phyloP scores from a whole-genome alignment of 2,329 filamentous ascomycete genomes.

The Epichloe uncinata region DNA sequence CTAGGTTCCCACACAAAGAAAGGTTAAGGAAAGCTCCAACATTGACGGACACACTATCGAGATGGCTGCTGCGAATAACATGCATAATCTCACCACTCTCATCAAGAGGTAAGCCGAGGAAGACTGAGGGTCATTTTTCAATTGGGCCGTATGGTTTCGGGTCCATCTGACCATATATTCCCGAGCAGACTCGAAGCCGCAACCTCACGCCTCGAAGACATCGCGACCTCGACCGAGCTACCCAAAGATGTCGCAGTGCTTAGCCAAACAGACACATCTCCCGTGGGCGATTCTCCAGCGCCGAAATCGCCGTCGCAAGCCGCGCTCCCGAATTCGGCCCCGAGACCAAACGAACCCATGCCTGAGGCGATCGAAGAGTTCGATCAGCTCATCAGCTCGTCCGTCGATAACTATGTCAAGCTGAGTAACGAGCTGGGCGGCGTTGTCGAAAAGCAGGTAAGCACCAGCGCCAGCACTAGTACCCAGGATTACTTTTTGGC shows the following conservation, averaged over 20 bases:
- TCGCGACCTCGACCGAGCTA: slow-evolving; percentile 63
- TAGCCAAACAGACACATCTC: slow-evolving; percentile 23
- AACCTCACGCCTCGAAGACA: slow-evolving; percentile 90
- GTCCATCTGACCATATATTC: not conserved
- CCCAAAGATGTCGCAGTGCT: slow-evolving; percentile 37
- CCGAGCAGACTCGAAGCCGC: slow-evolving; percentile 78
- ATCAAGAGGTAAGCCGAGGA: slow-evolving; percentile 70
- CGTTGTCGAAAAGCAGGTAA: slow-evolving; percentile 66
- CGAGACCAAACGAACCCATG: slow-evolving; percentile 37
- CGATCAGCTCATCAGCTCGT: slow-evolving; percentile 59
- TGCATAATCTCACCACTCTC: slow-evolving; percentile 93
- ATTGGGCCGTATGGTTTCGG: not conserved
- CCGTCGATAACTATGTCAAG: slow-evolving; percentile 66
- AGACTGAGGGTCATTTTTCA: not conserved
- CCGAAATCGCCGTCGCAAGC: slow-evolving; percentile 28
- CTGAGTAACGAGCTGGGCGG: slow-evolving; percentile 68
- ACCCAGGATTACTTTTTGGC: slow-evolving; percentile 44
- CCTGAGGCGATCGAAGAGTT: slow-evolving; percentile 79
- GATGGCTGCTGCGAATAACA: slow-evolving; percentile 68
- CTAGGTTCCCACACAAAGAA: not conserved
- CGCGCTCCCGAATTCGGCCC: slow-evolving; percentile 12
- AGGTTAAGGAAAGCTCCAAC: not conserved
- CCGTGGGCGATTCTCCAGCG: slow-evolving; percentile 15
- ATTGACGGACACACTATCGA: not conserved
- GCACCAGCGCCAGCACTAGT: slow-evolving; percentile 8